Conservation (phyloP, 371 early-diverging fungal genomes). For the Mortierella sp. region DNA sequence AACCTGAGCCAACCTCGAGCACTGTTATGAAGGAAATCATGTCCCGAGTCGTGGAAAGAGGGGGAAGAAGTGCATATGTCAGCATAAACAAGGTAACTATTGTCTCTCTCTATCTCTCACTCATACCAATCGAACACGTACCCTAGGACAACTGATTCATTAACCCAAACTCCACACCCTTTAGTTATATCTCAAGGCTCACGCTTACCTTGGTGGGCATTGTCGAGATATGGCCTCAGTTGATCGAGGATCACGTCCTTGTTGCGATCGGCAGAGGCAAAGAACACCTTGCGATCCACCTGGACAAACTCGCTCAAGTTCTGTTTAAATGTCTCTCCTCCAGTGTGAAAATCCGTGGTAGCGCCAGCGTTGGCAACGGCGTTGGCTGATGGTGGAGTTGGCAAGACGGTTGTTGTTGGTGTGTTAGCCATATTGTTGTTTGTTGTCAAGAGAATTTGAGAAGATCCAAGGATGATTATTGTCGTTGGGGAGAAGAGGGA, state of each 20-base stretch:
- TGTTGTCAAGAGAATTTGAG: too few species aligned
- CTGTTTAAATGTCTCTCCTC: conserved; percentile 15
- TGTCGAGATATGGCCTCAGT: conserved; percentile 26
- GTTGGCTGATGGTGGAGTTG: background rate
- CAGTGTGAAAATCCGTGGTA: background rate
- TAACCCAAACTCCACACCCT: too few species aligned
- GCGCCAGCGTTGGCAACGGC: background rate
- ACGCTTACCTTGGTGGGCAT: conserved; percentile 28
- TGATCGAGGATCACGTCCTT: conserved; percentile 47
- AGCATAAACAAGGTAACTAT: background rate
- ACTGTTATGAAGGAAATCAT: conserved; percentile 11
- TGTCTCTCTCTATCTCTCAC: too few species aligned
- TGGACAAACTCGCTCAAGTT: conserved; percentile 56
- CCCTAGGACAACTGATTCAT: background rate
- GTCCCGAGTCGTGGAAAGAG: background rate
- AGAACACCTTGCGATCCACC: conserved; percentile 47
- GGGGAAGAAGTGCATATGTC: background rate
- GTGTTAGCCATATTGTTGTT: background rate
- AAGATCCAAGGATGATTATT: too few species aligned
- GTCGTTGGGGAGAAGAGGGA: background rate
- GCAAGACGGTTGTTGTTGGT: background rate
- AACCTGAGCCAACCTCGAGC: conserved; percentile 52
- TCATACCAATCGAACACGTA: background rate
- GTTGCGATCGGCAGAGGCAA: conserved; percentile 53
- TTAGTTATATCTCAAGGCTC: too few species aligned